Percentiles rank a stretch among this genome's conserved stretches.
phyloP scores from a whole-genome alignment of 2,329 filamentous ascomycete genomes.

The Fusarium torulosum region DNA sequence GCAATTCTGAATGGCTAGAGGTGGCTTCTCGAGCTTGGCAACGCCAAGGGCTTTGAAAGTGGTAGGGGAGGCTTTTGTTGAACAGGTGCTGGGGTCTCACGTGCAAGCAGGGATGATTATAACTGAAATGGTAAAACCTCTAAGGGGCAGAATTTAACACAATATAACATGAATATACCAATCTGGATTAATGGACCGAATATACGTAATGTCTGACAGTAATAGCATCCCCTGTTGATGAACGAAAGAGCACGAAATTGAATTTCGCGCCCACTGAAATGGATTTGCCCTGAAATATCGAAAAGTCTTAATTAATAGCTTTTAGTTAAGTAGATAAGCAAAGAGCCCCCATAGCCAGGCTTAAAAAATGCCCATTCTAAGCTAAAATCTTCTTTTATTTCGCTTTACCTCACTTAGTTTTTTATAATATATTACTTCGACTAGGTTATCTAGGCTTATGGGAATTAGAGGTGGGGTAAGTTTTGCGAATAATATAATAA shows the following conservation, averaged over 20 bases:
- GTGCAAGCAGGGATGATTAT: no score
- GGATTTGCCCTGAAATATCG: not conserved
- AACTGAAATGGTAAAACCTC: no score
- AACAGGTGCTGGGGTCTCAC: no score
- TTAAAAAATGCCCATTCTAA: not conserved
- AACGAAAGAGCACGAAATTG: not conserved
- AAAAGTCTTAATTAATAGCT: not conserved
- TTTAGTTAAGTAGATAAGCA: not conserved
- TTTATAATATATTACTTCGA: conserved; percentile 40
- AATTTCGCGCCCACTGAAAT: not conserved
- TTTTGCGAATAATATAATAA: conserved; percentile 82
- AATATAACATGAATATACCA: no score
- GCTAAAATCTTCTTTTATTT: not conserved
- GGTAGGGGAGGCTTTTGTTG: no score
- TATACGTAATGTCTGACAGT: no score
- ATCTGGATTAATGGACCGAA: no score
- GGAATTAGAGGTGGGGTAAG: conserved; percentile 49
- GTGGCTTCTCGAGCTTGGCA: no score
- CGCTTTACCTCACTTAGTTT: not conserved
- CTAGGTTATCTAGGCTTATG: conserved; percentile 29
- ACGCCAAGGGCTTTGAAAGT: no score
- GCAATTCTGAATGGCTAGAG: no score
- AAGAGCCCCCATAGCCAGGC: not conserved
- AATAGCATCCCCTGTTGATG: not conserved
- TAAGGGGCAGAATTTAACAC: no score